A percentile compares a stretch with the other conserved stretches of the same genome.
phyloP scores from a whole-genome alignment of 2,329 filamentous ascomycete species.

The Malbranchea zuffiana region DNA sequence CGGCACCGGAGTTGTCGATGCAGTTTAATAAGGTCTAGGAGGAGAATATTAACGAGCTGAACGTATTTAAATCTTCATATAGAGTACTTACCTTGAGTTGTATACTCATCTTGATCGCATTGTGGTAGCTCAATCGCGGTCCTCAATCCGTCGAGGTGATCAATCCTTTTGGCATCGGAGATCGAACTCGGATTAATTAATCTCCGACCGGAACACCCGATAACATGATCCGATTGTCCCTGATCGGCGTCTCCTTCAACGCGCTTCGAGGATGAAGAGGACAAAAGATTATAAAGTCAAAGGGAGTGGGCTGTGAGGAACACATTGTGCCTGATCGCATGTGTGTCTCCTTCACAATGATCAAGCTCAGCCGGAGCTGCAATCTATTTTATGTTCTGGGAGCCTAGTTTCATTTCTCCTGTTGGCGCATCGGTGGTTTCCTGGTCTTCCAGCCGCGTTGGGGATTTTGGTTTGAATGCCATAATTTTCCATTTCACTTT shows the following conservation, averaged over 20 bases:
- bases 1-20: constrained; percentile 99
- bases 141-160: not conserved
- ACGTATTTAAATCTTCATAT: not conserved
- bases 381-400: constrained; percentile 1
- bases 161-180: too few species aligned
- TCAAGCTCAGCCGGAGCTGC: constrained; percentile 9
- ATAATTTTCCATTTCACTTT: constrained; percentile 1
- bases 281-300: too few species aligned
- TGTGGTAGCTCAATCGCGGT: constrained; percentile 12
- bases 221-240: too few species aligned
- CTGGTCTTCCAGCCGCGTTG: not conserved
- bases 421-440: constrained; percentile 8
- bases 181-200: too few species aligned
- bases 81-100: constrained; percentile 58
- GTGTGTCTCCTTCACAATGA: constrained; percentile 8
- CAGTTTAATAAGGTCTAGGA: constrained; percentile 87
- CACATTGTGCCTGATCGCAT: constrained; percentile 6
- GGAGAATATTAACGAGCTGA: not conserved
- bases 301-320: too few species aligned
- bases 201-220: too few species aligned
- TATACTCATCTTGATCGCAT: constrained; percentile 59
- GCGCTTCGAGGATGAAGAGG: too few species aligned
- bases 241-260: too few species aligned
- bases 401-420: constrained; percentile 5
- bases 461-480: too few species aligned